phyloP scores from a whole-genome alignment of 768 basidiomycete species.

The Lyophyllum decastes region DNA sequence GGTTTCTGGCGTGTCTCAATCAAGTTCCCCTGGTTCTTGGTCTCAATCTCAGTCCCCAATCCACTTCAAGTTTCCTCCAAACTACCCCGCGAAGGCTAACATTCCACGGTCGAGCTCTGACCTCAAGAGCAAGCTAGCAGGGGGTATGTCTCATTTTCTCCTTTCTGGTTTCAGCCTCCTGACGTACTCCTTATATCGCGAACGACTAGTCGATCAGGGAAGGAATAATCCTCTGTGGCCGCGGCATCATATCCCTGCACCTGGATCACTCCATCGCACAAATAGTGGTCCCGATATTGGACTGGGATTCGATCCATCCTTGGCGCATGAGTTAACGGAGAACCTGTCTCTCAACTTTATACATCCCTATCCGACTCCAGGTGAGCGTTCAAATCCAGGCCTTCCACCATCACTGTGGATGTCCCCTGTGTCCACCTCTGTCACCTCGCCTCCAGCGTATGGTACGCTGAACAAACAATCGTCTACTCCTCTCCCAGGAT shows the following conservation, averaged over 20 bases:
- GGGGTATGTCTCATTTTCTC: conserved; percentile 21
- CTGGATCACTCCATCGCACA: conserved; percentile 14
- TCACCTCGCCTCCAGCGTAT: conserved; percentile 42
- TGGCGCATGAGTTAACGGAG: conserved; percentile 8
- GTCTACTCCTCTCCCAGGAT: conserved; percentile 37
- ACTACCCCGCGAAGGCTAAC: conserved; percentile 26
- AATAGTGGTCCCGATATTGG: conserved; percentile 9
- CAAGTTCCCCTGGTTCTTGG: conserved; percentile 28
- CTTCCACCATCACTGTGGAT: conserved; percentile 84
- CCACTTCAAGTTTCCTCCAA: conserved; percentile 19
- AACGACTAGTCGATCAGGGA: conserved; percentile 10
- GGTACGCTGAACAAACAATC: conserved; percentile 37
- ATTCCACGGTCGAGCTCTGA: conserved; percentile 31
- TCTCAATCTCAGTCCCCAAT: conserved; percentile 25
- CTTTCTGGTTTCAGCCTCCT: conserved; percentile 1
- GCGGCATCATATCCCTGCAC: conserved; percentile 1
- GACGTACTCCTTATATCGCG: neutral
- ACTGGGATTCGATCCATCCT: conserved; percentile 7
- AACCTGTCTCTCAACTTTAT: conserved; percentile 16
- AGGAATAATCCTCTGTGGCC: conserved; percentile 7
- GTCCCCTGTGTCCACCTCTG: conserved; percentile 62
- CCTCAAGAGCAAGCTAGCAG: conserved; percentile 20
- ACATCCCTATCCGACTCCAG: conserved; percentile 30
- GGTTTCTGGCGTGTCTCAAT: conserved; percentile 20
- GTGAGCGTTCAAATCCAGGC: conserved; percentile 53